Conservation (phyloP, 768 basidiomycete genomes). For the Amanita inopinata region DNA sequence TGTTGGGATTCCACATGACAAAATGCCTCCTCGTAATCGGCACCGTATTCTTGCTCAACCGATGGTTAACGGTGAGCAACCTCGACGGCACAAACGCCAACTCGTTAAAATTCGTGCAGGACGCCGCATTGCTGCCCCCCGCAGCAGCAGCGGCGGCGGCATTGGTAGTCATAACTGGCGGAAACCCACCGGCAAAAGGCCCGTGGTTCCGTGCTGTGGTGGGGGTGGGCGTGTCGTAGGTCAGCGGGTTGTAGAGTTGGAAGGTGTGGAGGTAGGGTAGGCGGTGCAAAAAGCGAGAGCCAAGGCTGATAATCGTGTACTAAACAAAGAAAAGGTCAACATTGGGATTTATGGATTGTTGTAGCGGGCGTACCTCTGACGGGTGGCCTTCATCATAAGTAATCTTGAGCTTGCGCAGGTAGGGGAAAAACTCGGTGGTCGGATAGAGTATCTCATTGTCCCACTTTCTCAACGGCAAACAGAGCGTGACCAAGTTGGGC, state of each 20-base stretch:
- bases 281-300: conserved; percentile 29
- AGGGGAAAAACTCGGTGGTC: conserved; percentile 25
- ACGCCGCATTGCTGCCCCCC: not conserved
- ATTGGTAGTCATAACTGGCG: not conserved
- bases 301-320: conserved; percentile 33
- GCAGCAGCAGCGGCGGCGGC: not conserved
- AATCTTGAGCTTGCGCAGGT: conserved; percentile 29
- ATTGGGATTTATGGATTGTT: not conserved
- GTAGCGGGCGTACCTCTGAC: conserved; percentile 25
- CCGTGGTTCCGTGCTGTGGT: not conserved
- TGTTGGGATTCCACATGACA: not conserved
- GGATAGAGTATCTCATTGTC: conserved; percentile 37
- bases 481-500: conserved; percentile 15
- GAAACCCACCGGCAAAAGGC: not conserved
- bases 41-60: not conserved
- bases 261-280: conserved; percentile 28
- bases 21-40: not conserved
- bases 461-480: conserved; percentile 31
- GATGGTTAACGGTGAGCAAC: not conserved
- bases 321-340: conserved; percentile 2
- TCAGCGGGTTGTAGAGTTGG: conserved; percentile 23
- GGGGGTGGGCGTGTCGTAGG: not conserved
- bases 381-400: conserved; percentile 28
- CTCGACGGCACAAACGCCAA: conserved; percentile 8
- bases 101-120: too few relatives aligned